These are phyloP conservation scores for Apiospora malaysiana DNA, from an alignment of 2,329 filamentous ascomycete species.

Conservation along the genomic window DNA sequence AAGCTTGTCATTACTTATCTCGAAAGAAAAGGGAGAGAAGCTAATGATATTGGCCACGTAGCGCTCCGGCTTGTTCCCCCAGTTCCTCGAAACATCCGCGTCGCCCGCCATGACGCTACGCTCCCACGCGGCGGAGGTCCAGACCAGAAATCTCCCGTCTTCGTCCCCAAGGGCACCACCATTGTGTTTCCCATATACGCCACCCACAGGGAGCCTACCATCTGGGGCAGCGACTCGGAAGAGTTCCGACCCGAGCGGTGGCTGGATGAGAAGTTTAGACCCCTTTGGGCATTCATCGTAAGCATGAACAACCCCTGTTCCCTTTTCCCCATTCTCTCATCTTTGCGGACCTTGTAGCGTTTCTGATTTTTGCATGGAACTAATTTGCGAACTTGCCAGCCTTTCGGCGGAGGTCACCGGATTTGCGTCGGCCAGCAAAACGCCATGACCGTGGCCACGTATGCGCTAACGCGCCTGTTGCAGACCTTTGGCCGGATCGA, in stretches of 20 bases:
- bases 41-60: constrained; percentile 38
- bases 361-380: too few relatives aligned
- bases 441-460: constrained; percentile 1
- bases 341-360: constrained; percentile 22
- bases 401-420: constrained; percentile 46
- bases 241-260: constrained; percentile 46
- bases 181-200: constrained; percentile 38
- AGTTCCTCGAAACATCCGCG: constrained; percentile 49
- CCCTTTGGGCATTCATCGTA: constrained; percentile 38
- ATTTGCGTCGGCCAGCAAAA: constrained; percentile 35
- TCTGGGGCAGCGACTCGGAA: constrained; percentile 43
- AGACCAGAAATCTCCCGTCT: constrained; percentile 40
- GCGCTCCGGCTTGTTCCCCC: constrained; percentile 51
- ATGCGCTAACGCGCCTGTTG: neutral
- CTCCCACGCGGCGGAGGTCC: constrained; percentile 43
- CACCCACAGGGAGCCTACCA: constrained; percentile 42
- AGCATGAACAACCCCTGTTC: too few relatives aligned
- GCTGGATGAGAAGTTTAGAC: constrained; percentile 28
- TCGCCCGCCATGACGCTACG: constrained; percentile 47
- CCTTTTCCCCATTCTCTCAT: too few relatives aligned
- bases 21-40: too few relatives aligned
- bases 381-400: constrained; percentile 24
- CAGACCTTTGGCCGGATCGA: constrained; percentile 1
- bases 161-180: constrained; percentile 37
- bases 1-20: too few relatives aligned